Conservation (phyloP, 345 rosid species). For the Arabidopsis thaliana region DNA sequence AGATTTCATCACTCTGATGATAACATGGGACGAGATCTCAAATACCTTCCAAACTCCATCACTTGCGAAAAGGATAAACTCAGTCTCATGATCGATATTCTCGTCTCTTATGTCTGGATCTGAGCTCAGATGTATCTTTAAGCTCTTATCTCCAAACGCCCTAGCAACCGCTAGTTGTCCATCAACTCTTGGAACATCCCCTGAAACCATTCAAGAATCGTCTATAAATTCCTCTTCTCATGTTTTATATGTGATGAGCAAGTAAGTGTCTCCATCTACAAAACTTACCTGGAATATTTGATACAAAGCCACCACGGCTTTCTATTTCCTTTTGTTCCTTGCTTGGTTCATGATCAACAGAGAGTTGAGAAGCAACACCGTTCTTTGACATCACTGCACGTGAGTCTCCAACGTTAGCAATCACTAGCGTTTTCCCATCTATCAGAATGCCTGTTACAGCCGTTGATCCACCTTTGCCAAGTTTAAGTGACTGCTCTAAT, state of each 20-base stretch:
- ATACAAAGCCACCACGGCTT: conserved; percentile 86
- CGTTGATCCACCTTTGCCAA: conserved; percentile 94
- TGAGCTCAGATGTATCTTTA: conserved; percentile 86
- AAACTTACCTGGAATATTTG: conserved; percentile 72
- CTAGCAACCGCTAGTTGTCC: conserved; percentile 95
- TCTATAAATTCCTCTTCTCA: neutral
- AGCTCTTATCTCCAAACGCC: conserved; percentile 87
- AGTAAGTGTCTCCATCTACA: neutral
- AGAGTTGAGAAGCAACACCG: conserved; percentile 71
- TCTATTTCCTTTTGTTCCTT: conserved; percentile 70
- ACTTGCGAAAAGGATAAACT: conserved; percentile 78
- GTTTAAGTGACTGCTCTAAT: conserved; percentile 56
- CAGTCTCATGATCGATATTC: conserved; percentile 54
- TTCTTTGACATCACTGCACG: conserved; percentile 79
- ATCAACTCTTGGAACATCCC: conserved; percentile 90
- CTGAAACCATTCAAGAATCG: conserved; percentile 47
- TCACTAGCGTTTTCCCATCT: conserved; percentile 69
- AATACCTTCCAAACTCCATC: conserved; percentile 95
- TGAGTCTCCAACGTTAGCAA: conserved; percentile 93
- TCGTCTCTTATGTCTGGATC: conserved; percentile 72
- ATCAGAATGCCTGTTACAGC: conserved; percentile 94
- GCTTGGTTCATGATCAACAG: conserved; percentile 88
- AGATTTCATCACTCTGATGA: neutral
- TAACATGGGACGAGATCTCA: neutral
- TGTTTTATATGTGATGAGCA: neutral